Base-by-base conservation (phyloP, 169 alveolate species). In the Cryptosporidium bovis region DNA sequence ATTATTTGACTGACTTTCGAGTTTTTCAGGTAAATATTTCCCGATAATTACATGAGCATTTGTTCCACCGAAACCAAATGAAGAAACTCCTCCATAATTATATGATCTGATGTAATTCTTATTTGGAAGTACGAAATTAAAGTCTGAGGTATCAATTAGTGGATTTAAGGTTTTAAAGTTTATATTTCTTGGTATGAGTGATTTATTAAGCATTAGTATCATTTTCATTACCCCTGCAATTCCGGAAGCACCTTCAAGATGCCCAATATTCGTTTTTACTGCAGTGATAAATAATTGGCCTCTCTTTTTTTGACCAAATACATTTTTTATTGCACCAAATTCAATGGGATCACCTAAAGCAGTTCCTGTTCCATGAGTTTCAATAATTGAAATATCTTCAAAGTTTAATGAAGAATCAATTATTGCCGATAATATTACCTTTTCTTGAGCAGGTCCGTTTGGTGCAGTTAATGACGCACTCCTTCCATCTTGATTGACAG, bases 241-340 rank as follows among this genome's bases (percentile, higher is more conserved):
- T 31, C 90, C 90, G 8, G 90, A 82, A 7, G 90, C 90, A 40
- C 90, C 90, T 27, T 91, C 94, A n/a, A 91, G 84, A 71, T 91
- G 94, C 16, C 94, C 94, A 46, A 84, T 77, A 68, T 91, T 89
- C 51, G 90, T 91, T 65, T 91, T 87, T 27, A 83, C 90, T 5
- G 93, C 83, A 15, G 91, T 90, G 33, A 91, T 48, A 50, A 68
- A 66, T 3, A 91, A 68, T 0, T 92, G 92, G 16, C 66, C 13
- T 12, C 82, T 60, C 8, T 69, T 60, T 44, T 64, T 60, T 7
- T 40, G 34, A 18, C 64, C 48, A 27, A 77, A 77, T 40, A 77
- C 64, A 44, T 48, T 77, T 46, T 60, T 77, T 40, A 77, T 60
- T 56, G 87, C 87, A 58, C 71, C 87, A 36, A 77, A 77, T 24